These are phyloP conservation scores for Aureobasidium uvarum DNA, from an alignment of 2,329 filamentous ascomycete species.

Conservation along the genomic window DNA sequence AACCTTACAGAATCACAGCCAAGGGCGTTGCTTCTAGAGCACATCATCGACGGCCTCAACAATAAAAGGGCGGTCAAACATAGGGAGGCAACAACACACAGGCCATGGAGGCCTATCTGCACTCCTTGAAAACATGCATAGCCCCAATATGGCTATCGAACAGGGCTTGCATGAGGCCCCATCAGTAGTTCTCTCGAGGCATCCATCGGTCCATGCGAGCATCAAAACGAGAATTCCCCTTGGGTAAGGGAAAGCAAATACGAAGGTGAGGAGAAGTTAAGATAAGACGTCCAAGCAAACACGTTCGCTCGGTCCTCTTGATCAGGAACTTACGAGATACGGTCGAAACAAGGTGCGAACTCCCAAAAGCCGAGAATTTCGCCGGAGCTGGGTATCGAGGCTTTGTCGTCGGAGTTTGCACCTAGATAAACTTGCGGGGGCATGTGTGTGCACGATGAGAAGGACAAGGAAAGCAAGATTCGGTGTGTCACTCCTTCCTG, in stretches of 20 bases:
- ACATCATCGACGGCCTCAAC: not conserved
- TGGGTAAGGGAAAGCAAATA: not conserved
- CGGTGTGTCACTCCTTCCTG: conserved; percentile 4
- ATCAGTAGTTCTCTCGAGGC: too few relatives aligned
- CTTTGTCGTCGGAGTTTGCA: not conserved
- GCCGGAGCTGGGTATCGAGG: not conserved
- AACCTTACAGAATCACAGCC: not conserved
- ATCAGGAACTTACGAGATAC: not conserved
- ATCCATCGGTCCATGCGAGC: not conserved
- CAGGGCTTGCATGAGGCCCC: not conserved
- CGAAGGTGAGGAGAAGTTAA: not conserved
- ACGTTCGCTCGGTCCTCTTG: not conserved
- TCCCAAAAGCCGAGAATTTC: not conserved
- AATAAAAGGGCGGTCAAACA: not conserved
- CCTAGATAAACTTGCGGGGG: not conserved
- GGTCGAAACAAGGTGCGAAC: conserved; percentile 6
- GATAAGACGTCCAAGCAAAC: not conserved
- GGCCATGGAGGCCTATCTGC: not conserved
- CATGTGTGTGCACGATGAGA: not conserved
- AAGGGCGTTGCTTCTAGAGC: not conserved
- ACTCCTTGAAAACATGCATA: not conserved
- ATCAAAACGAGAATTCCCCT: not conserved
- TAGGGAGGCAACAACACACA: not conserved
- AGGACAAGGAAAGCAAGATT: not conserved
- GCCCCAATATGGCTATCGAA: not conserved